phyloP scores from a whole-genome alignment of 352 stramenopile species.

The Globisporangium iwayamae region DNA sequence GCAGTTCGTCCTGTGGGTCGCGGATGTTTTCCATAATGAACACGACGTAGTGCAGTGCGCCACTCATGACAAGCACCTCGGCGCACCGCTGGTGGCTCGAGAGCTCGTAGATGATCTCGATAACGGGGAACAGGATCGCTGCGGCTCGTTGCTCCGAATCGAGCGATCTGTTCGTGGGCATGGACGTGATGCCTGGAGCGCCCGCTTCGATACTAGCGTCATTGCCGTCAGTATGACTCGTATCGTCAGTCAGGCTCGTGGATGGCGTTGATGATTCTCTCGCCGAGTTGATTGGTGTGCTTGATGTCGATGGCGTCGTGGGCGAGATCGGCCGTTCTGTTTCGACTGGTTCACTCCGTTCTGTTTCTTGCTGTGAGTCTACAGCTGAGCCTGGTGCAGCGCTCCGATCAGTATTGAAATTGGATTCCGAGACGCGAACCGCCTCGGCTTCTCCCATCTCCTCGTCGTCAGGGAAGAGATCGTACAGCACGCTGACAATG shows the following conservation, averaged over 20 bases:
- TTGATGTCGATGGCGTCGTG: slow-evolving; percentile 11
- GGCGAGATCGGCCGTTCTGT: slow-evolving; percentile 7
- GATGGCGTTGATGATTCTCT: not conserved
- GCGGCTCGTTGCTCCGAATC: slow-evolving; percentile 17
- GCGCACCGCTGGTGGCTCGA: slow-evolving; percentile 62
- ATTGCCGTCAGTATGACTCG: not conserved
- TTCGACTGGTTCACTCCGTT: not conserved
- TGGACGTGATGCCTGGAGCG: no score
- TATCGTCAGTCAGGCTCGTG: not conserved
- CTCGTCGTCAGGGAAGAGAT: slow-evolving; percentile 66
- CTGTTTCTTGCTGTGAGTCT: not conserved
- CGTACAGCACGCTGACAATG: slow-evolving; percentile 58
- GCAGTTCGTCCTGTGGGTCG: slow-evolving; percentile 58
- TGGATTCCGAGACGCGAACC: not conserved
- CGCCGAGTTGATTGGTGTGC: slow-evolving; percentile 8
- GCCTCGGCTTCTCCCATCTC: slow-evolving; percentile 1
- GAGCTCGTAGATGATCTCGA: slow-evolving; percentile 65
- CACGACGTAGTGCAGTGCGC: slow-evolving; percentile 61
- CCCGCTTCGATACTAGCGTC: not conserved
- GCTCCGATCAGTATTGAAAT: not conserved
- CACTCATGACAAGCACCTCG: slow-evolving; percentile 62
- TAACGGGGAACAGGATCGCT: slow-evolving; percentile 49
- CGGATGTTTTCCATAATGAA: slow-evolving; percentile 57
- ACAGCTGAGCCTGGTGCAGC: not conserved
- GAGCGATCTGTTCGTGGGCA: not conserved